A percentile compares a stretch with the other conserved stretches of the same genome.
These are phyloP conservation scores for Penicillium roqueforti DNA, from an alignment of 495 filamentous ascomycete genomes.

Conservation along the genomic window DNA sequence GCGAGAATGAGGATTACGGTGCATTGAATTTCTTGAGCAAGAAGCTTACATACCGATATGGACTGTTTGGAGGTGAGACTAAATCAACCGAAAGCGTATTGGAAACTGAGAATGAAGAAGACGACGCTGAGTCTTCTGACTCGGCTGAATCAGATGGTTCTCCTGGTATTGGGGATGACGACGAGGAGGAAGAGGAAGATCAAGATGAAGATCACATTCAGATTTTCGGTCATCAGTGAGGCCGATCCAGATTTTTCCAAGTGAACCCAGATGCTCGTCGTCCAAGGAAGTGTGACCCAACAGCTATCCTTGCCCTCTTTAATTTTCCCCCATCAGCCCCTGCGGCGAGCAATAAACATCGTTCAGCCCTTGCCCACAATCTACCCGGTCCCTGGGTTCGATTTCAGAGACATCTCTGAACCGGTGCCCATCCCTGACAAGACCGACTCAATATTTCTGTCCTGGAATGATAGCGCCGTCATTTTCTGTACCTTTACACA, in stretches of 20 bases:
- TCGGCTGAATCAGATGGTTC: slow-evolving; percentile 12
- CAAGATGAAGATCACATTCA: slow-evolving; percentile 59
- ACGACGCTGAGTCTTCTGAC: slow-evolving; percentile 21
- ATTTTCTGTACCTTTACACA: not conserved
- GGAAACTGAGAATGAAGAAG: slow-evolving; percentile 36
- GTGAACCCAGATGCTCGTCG: not conserved
- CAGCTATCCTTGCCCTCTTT: not conserved
- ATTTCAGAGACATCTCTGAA: not conserved
- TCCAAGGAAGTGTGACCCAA: not conserved
- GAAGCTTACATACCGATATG: slow-evolving; percentile 42
- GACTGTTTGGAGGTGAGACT: slow-evolving; percentile 35
- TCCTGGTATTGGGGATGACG: slow-evolving; percentile 46
- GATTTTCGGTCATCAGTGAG: slow-evolving; percentile 66
- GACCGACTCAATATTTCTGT: not conserved
- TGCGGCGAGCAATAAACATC: not conserved
- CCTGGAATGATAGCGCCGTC: not conserved
- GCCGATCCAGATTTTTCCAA: not conserved
- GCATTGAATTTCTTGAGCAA: slow-evolving; percentile 55
- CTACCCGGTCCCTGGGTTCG: not conserved
- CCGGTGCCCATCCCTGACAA: not conserved
- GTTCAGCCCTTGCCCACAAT: not conserved
- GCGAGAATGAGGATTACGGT: slow-evolving; percentile 50
- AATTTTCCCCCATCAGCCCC: too few relatives aligned
- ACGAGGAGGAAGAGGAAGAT: slow-evolving; percentile 42
- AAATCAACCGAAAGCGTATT: slow-evolving; percentile 25